phyloP scores from a whole-genome alignment of 2,329 filamentous ascomycete species.

The Neoarthrinium moseri region DNA sequence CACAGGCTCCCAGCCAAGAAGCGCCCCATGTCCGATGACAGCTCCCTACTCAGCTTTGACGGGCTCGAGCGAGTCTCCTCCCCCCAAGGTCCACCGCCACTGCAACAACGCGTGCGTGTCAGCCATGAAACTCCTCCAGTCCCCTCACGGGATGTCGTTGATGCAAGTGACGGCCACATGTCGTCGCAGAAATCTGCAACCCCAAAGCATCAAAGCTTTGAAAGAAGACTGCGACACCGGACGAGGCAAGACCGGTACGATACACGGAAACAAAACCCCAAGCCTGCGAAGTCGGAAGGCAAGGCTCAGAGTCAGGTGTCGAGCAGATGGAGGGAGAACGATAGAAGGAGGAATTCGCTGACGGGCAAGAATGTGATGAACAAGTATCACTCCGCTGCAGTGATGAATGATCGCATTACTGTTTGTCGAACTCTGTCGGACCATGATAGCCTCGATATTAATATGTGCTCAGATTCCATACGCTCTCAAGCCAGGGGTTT shows the following conservation, averaged over 20 bases:
- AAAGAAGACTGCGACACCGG: conserved; percentile 53
- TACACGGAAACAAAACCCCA: conserved; percentile 26
- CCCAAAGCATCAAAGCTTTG: conserved; percentile 30
- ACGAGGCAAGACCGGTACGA: conserved; percentile 57
- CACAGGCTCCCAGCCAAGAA: background rate
- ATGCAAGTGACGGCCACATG: conserved; percentile 9
- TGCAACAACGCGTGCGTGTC: conserved; percentile 11
- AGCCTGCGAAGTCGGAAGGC: conserved; percentile 22
- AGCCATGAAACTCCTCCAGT: conserved; percentile 3
- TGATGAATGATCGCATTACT: conserved; percentile 51
- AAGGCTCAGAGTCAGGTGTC: conserved; percentile 9
- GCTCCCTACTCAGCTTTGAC: conserved; percentile 24
- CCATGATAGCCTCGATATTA: too few species aligned
- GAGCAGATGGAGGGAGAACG: conserved; percentile 18
- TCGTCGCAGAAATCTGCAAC: conserved; percentile 16
- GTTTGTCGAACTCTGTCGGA: conserved; percentile 34
- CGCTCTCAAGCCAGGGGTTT: conserved; percentile 38
- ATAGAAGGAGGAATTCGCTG: conserved; percentile 27
- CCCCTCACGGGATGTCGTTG: background rate
- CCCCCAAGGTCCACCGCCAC: background rate
- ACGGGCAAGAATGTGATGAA: conserved; percentile 48
- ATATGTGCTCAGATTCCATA: conserved; percentile 21
- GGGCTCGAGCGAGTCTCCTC: conserved; percentile 6
- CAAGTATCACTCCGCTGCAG: conserved; percentile 54
- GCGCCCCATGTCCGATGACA: conserved; percentile 18